A percentile compares a stretch with the other conserved stretches of the same genome.
Conservation (phyloP, 2,329 filamentous ascomycete genomes). For the Xylaria sp. region DNA sequence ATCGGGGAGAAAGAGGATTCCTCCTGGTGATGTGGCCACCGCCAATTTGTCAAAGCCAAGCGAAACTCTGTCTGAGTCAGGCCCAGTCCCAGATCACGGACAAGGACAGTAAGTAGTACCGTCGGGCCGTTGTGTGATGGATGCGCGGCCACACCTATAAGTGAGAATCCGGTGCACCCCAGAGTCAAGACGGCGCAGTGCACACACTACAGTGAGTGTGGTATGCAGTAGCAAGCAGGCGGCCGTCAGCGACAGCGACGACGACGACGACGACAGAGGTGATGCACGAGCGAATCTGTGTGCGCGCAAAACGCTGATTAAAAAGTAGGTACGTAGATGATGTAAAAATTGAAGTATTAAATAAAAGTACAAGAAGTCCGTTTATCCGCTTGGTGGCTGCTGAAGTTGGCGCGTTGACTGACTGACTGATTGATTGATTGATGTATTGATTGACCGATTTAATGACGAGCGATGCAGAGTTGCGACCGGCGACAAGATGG, state of each 20-base stretch:
- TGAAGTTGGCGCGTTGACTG: conserved; percentile 25
- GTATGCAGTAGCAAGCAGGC: conserved; percentile 10
- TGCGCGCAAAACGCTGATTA: conserved; percentile 40
- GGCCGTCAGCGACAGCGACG: conserved; percentile 10
- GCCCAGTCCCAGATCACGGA: conserved; percentile 36
- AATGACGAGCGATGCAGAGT: conserved; percentile 18
- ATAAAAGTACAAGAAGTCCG: conserved; percentile 32
- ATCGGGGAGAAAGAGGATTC: conserved; percentile 41
- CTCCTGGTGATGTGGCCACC: conserved; percentile 49
- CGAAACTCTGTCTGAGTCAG: conserved; percentile 51
- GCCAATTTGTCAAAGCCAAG: conserved; percentile 48
- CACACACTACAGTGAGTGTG: background rate
- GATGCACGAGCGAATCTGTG: conserved; percentile 33
- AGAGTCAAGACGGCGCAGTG: conserved; percentile 5
- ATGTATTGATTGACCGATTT: conserved; percentile 30
- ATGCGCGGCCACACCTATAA: conserved; percentile 25
- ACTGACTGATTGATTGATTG: conserved; percentile 6
- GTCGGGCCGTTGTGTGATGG: conserved; percentile 24
- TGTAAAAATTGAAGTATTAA: conserved; percentile 26
- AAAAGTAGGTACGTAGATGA: conserved; percentile 30
- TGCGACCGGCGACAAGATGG: conserved; percentile 43
- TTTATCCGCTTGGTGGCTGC: conserved; percentile 12
- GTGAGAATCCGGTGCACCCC: conserved; percentile 2
- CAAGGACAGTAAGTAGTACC: conserved; percentile 41
- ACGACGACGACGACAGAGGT: conserved; percentile 28